Evolutionary conservation across 2,329 filamentous ascomycete genomes (phyloP).

Genomic region (Coniochaeta ligniaria): DNA sequence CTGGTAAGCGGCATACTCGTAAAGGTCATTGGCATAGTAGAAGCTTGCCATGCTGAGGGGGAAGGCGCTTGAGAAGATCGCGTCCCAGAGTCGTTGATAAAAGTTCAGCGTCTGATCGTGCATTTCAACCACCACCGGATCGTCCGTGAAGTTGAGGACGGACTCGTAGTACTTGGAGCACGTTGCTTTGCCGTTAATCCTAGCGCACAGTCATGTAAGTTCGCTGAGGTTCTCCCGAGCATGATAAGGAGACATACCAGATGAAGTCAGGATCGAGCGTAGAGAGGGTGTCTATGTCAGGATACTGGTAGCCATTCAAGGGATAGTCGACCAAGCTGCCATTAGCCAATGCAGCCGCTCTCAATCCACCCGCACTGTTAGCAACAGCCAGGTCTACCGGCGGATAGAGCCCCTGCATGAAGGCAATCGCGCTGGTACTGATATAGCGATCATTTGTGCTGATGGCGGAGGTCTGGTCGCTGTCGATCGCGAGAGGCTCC

Average conservation of each 20-base stretch:
- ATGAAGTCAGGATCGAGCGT: constrained; percentile 34
- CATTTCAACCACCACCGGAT: constrained; percentile 8
- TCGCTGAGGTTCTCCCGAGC: not conserved
- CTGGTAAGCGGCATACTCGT: constrained; percentile 48
- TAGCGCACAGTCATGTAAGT: constrained; percentile 8
- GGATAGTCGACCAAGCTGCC: constrained; percentile 57
- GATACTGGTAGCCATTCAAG: constrained; percentile 73
- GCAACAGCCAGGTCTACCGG: constrained; percentile 42
- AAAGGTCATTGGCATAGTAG: constrained; percentile 44
- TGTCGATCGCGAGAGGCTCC: constrained; percentile 36
- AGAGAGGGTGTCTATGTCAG: constrained; percentile 53
- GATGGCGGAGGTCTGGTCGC: constrained; percentile 34
- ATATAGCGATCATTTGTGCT: constrained; percentile 39
- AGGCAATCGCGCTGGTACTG: constrained; percentile 64
- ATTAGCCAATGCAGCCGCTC: constrained; percentile 15
- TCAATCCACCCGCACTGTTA: constrained; percentile 25
- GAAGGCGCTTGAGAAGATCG: constrained; percentile 30
- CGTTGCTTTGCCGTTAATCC: constrained; percentile 28
- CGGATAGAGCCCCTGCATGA: constrained; percentile 81
- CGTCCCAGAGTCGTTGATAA: constrained; percentile 33
- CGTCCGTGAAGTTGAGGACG: constrained; percentile 15
- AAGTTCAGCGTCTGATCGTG: constrained; percentile 22
- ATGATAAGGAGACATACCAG: constrained; percentile 29
- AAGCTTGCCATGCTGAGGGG: constrained; percentile 28
- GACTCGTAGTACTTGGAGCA: constrained; percentile 31